phyloP scores from a whole-genome alignment of 2,329 filamentous ascomycete species.

The Diaporthe amygdali region DNA sequence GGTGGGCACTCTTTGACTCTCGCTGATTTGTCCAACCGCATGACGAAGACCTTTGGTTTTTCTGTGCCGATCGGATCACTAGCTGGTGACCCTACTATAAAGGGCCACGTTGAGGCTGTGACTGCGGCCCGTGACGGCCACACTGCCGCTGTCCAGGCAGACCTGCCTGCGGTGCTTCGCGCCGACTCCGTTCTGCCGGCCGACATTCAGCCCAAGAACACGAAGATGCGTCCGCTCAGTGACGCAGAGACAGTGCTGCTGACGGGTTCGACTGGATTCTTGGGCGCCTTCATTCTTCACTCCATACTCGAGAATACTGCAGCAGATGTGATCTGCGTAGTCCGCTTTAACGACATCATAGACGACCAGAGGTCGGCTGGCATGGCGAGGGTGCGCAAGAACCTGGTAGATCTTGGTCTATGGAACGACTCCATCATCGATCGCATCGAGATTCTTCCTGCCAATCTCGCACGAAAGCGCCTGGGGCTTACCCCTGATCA shows the following conservation, averaged over 20 bases:
- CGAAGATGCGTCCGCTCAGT: constrained; percentile 62
- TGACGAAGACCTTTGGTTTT: constrained; percentile 75
- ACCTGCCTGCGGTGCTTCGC: constrained; percentile 71
- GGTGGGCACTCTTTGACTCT: constrained; percentile 80
- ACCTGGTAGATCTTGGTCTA: constrained; percentile 77
- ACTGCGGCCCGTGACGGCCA: constrained; percentile 73
- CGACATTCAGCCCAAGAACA: constrained; percentile 66
- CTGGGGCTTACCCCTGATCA: constrained; percentile 70
- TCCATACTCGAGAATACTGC: constrained; percentile 71
- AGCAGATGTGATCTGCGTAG: constrained; percentile 74
- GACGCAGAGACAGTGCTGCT: constrained; percentile 73
- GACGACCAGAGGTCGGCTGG: constrained; percentile 69
- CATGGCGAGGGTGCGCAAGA: constrained; percentile 75
- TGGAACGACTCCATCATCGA: constrained; percentile 82
- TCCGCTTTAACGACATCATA: constrained; percentile 72
- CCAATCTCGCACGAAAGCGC: constrained; percentile 71
- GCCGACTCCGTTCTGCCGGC: constrained; percentile 71
- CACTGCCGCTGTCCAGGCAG: constrained; percentile 76
- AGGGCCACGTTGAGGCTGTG: constrained; percentile 76
- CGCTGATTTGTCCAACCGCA: constrained; percentile 75
- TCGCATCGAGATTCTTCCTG: constrained; percentile 76
- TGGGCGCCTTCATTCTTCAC: constrained; percentile 76
- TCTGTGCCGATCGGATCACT: constrained; percentile 74
- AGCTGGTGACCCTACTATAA: constrained; percentile 73
- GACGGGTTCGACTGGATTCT: constrained; percentile 77